These are phyloP conservation scores for Suillus tomentosus DNA, from an alignment of 768 basidiomycete species.

Conservation along the genomic window DNA sequence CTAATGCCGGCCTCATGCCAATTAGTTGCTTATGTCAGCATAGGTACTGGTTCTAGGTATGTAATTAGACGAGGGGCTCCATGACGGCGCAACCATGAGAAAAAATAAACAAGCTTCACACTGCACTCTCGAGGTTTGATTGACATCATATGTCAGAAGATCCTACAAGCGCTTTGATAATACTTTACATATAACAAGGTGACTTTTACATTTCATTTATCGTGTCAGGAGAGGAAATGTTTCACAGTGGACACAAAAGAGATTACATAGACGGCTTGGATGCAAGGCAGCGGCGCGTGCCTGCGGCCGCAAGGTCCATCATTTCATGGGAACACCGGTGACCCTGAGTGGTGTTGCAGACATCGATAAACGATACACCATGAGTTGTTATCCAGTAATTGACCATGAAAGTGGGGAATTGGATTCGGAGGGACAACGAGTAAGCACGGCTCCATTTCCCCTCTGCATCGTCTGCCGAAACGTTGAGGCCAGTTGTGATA, in stretches of 20 bases:
- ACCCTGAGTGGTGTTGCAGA: background rate
- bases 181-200: background rate
- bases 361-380: background rate
- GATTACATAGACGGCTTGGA: background rate
- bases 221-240: background rate
- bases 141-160: background rate
- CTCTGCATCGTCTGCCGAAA: background rate
- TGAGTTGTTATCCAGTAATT: background rate
- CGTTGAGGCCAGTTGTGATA: background rate
- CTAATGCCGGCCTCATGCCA: constrained; percentile 8
- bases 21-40: constrained; percentile 13
- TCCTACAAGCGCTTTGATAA: background rate
- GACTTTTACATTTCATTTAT: background rate
- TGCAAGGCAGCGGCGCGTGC: background rate
- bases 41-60: background rate
- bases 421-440: background rate
- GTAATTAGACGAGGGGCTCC: background rate
- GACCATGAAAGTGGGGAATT: background rate
- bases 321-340: background rate
- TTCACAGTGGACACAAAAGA: background rate
- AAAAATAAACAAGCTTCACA: background rate
- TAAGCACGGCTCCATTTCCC: background rate
- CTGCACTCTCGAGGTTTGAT: background rate
- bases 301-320: background rate
- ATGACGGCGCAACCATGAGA: background rate